Evolutionary conservation across 129 eudicot genomes (phyloP), one percentile per base, ranked within the genome.

Genomic region (Gnaphalium uliginosum): DNA sequence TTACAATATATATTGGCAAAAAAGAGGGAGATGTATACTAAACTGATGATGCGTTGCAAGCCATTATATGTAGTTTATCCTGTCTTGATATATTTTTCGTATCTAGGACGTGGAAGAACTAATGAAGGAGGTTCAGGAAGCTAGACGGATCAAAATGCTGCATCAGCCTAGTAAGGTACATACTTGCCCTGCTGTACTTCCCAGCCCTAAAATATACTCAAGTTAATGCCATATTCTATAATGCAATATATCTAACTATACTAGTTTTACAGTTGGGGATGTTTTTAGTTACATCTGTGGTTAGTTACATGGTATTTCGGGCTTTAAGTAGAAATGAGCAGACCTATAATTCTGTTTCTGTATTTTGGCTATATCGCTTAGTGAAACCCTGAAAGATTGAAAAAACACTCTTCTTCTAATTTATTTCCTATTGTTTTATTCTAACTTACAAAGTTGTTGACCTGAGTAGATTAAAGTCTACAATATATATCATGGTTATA

Each of bases 41-140:
- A 74, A 4, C 14, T 46, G 53, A 29, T 29, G 53, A 29, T 53
- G 41, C 25, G 24, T 33, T 17, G 2, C 63, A 75, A 75, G 50
- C 35, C 48, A 53, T 27, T 71, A 15, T 70, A 32, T 46, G 10
- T 68, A 27, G 64, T 48, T 25, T 23, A 75, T 79, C 39, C 53
- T 21, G 27, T 39, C 23, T 63, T 13, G 24, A 67, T 72, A 22
- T 72, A n/a, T 56, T 43, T 2, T 75, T 70, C 17, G 71, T 83
- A 51, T 62, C 53, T 84, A 93, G 98, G 97, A 93, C 60, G 66
- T 88, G 78, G 98, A 93, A 74, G 96, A 90, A 76, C 76, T 93
- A 75, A 93, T 93, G 98, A 93, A 85, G 85, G 98, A 93, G 78
- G 98, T 93, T 83, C 97, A 90, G 35, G 97, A 90, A 84, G 98